Evolutionary conservation across 192 early-diverging fungal genomes (phyloP), one percentile per base, ranked within the genome.

Genomic region (Allomyces javanicus): DNA sequence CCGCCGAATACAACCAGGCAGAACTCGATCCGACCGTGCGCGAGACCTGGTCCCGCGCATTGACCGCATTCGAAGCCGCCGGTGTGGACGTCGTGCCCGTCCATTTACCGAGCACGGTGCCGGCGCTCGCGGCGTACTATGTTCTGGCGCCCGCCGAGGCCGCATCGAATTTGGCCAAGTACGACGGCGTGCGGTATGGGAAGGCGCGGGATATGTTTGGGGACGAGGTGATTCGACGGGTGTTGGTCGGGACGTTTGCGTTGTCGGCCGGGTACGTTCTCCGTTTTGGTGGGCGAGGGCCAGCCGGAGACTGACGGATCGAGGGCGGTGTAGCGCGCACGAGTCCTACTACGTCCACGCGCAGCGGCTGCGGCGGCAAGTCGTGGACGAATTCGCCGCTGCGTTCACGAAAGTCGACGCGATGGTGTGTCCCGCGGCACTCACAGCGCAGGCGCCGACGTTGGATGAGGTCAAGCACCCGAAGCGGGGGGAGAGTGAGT

Each of bases 101-200:
- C 0, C 83, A 86, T 0, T 72, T 93, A 33, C 87, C 87, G 4
- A 77, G 83, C 68, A 90, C 84, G 0, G 71, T 76, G 23, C 68
- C 80, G 62, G 83, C 91, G 5, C 80, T 97, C 24, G 81, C 90
- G 10, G 82, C 88, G 5, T 97, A 97, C 73, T 91, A 95, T 68
- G 86, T 89, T 0, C 70, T 97, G 61, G 92, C 88, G 7, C 79
- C 86, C 24, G 92, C 94, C 7, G 94, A 97, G 73, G 91, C 94
- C 1, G 86, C 85, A 7, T 93, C 90, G 22, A 97, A 97, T 69
- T 71, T 97, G 62, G 85, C 91, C 62, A 78, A 89, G 62, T 97
- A 80, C 67, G 91, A 94, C 71, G 94, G 94, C 9, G 67, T 91
- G 10, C 81, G 89, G 65, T 97, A 89, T 72, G 94, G 94, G 74